Conservation (phyloP, 208 protist genomes). For the Acanthamoeba castellanii region DNA sequence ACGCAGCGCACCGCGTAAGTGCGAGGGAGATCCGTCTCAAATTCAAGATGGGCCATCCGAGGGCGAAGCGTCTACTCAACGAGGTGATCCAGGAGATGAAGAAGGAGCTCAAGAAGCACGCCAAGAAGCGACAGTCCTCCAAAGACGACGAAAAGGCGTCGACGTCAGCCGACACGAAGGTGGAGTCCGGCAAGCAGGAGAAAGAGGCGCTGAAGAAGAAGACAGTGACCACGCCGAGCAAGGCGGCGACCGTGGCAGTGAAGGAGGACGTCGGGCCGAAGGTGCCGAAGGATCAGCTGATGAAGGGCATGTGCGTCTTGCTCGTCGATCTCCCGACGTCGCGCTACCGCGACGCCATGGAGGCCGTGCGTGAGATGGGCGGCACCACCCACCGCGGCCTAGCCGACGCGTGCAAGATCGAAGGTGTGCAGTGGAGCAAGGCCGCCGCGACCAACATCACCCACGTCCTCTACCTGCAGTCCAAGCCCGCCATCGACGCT, state of each 20-base stretch:
- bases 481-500: background rate
- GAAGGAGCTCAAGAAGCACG: slow-evolving; percentile 6
- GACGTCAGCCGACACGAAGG: background rate
- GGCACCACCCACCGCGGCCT: background rate
- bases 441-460: background rate
- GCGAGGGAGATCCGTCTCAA: slow-evolving; percentile 18
- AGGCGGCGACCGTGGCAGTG: background rate
- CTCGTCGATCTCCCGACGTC: background rate
- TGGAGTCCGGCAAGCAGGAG: background rate
- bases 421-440: slow-evolving; percentile 4
- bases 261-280: background rate
- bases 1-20: slow-evolving; percentile 2
- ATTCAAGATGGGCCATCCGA: slow-evolving; percentile 52
- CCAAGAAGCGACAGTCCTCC: background rate
- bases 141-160: background rate
- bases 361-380: slow-evolving; percentile 37
- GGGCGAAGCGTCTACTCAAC: slow-evolving; percentile 39
- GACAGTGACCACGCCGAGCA: background rate
- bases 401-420: background rate
- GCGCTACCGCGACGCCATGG: slow-evolving; percentile 27
- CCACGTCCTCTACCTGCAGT: slow-evolving; percentile 35
- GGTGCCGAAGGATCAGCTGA: background rate
- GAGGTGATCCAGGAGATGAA: slow-evolving; percentile 43
- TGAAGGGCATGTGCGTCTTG: slow-evolving; percentile 13
- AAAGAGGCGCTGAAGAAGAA: background rate